Evolutionary conservation across 352 stramenopile genomes (phyloP).

Genomic region (Pythium phragmiticola): DNA sequence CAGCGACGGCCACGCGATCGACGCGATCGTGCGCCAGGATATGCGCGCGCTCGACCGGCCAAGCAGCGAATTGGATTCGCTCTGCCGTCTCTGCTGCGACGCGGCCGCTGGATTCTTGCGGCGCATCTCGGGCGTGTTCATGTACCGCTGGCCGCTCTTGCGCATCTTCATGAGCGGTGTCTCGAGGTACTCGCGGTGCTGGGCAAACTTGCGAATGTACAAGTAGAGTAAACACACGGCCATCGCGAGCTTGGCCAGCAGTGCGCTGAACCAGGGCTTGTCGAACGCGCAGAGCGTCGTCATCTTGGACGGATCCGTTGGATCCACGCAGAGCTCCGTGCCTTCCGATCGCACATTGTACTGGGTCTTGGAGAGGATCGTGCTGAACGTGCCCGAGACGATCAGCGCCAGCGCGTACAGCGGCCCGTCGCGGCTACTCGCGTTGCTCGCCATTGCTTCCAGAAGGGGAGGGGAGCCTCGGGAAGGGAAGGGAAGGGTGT

Average conservation of each 20-base stretch:
- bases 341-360: constrained; percentile 64
- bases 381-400: constrained; percentile 77
- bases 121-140: constrained; percentile 41
- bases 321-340: constrained; percentile 51
- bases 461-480: not conserved
- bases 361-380: constrained; percentile 82
- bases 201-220: constrained; percentile 28
- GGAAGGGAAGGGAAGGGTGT: not conserved
- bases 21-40: constrained; percentile 42
- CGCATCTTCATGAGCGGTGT: constrained; percentile 63
- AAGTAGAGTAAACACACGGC: constrained; percentile 64
- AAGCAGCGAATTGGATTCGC: constrained; percentile 38
- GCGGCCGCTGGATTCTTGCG: constrained; percentile 36
- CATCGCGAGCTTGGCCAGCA: constrained; percentile 86
- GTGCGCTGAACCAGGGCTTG: constrained; percentile 83
- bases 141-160: constrained; percentile 62
- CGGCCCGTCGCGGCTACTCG: constrained; percentile 19
- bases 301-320: constrained; percentile 14
- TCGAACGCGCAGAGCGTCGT: constrained; percentile 71
- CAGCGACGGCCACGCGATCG: constrained; percentile 67
- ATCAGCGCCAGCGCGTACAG: constrained; percentile 66
- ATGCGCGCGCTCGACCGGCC: constrained; percentile 22
- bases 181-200: constrained; percentile 46
- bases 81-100: constrained; percentile 8
- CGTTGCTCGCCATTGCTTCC: not conserved